Evolutionary conservation across 306 rosid species (phyloP).

Genomic region (Senna siamea): DNA sequence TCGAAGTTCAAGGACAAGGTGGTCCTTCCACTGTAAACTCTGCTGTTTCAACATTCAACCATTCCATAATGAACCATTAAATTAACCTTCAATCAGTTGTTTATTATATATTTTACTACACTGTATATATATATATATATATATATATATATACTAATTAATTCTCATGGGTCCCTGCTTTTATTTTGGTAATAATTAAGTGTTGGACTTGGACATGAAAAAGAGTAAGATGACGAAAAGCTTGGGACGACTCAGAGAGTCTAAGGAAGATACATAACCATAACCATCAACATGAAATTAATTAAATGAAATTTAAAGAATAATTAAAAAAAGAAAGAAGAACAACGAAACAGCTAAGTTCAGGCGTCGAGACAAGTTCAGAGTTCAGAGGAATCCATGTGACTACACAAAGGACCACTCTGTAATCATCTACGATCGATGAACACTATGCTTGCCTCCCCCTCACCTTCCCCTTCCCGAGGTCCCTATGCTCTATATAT

Average conservation of each 20-base stretch:
- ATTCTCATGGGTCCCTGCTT: too few relatives aligned
- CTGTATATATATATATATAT: background rate
- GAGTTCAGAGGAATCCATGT: slow-evolving; percentile 84
- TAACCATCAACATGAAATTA: slow-evolving; percentile 20
- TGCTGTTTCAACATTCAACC: background rate
- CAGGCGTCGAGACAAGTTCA: slow-evolving; percentile 52
- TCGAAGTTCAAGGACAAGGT: slow-evolving; percentile 16
- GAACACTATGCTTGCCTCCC: slow-evolving; percentile 17
- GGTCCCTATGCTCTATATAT: slow-evolving; percentile 24
- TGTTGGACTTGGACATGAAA: slow-evolving; percentile 50
- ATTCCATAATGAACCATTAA: background rate
- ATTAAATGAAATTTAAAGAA: background rate
- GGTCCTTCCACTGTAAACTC: background rate
- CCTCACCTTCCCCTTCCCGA: slow-evolving; percentile 42
- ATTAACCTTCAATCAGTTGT: background rate
- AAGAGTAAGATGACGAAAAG: slow-evolving; percentile 64
- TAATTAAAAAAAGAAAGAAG: background rate
- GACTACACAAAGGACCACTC: slow-evolving; percentile 63
- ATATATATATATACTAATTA: too few relatives aligned
- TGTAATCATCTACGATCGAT: slow-evolving; percentile 50
- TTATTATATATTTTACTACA: background rate
- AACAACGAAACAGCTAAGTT: slow-evolving; percentile 36
- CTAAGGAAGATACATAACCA: slow-evolving; percentile 53
- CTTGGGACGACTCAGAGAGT: slow-evolving; percentile 53
- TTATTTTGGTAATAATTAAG: too few relatives aligned